These are phyloP conservation scores for Hymenoscyphus albidus DNA, from an alignment of 2,329 filamentous ascomycete species.

Conservation along the genomic window DNA sequence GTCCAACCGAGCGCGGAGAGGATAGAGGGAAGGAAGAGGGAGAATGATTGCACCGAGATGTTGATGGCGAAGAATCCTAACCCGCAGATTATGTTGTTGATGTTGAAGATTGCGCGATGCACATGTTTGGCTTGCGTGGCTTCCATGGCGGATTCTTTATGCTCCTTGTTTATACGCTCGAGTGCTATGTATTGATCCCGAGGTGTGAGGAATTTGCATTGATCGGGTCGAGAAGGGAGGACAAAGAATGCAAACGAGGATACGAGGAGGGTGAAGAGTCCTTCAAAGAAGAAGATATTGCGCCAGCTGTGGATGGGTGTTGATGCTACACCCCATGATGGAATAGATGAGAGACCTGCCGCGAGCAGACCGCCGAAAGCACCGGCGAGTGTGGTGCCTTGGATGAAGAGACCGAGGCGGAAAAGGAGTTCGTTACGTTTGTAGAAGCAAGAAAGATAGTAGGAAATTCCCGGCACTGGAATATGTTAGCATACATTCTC, in stretches of 20 bases:
- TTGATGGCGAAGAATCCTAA: slow-evolving; percentile 37
- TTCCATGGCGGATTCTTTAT: slow-evolving; percentile 39
- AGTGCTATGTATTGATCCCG: slow-evolving; percentile 41
- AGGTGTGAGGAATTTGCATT: slow-evolving; percentile 41
- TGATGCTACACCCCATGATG: slow-evolving; percentile 24
- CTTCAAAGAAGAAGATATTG: slow-evolving; percentile 58
- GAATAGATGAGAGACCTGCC: slow-evolving; percentile 39
- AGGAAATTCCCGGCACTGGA: slow-evolving; percentile 33
- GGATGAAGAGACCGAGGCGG: slow-evolving; percentile 79
- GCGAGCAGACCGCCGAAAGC: slow-evolving; percentile 71
- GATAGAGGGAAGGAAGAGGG: slow-evolving; percentile 51
- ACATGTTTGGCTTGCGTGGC: slow-evolving; percentile 39
- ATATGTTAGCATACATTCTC: no score
- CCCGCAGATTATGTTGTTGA: slow-evolving; percentile 22
- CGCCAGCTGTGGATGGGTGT: slow-evolving; percentile 75
- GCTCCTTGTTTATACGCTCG: slow-evolving; percentile 39
- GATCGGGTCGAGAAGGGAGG: slow-evolving; percentile 39
- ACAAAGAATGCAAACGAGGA: slow-evolving; percentile 42
- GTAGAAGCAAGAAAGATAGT: slow-evolving; percentile 61
- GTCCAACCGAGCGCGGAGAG: slow-evolving; percentile 29
- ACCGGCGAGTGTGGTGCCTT: slow-evolving; percentile 75
- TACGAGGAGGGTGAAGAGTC: slow-evolving; percentile 37
- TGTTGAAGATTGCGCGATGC: slow-evolving; percentile 39
- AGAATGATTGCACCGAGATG: slow-evolving; percentile 42
- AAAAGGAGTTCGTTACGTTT: slow-evolving; percentile 70